A percentile compares a stretch with the other conserved stretches of the same genome.
Conservation (phyloP, 257 asterid species). For the Solanum sparsipilum region DNA sequence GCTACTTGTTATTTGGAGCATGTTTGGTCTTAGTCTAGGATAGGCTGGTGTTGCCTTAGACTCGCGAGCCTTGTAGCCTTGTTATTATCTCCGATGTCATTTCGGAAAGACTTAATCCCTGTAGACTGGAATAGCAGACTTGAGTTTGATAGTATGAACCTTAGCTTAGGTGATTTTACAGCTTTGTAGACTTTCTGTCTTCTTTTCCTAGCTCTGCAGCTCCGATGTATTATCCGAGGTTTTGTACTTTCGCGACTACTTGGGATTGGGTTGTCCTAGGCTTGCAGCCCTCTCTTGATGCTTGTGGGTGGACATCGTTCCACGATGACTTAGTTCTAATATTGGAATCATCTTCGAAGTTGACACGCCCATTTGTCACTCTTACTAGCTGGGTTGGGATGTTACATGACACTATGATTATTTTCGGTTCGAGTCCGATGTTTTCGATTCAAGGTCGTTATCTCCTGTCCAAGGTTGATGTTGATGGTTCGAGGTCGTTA, state of each 20-base stretch:
- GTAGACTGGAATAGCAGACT: background rate
- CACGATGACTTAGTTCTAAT: background rate
- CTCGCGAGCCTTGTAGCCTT: background rate
- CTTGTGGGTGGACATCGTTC: background rate
- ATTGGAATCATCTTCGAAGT: background rate
- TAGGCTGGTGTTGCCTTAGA: background rate
- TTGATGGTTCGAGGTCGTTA: background rate
- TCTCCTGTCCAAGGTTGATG: background rate
- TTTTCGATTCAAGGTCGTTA: background rate
- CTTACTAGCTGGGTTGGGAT: background rate
- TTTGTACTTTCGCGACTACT: background rate
- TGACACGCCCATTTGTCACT: background rate
- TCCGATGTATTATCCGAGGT: background rate
- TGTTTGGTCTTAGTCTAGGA: background rate
- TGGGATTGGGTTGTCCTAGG: background rate
- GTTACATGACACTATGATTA: background rate
- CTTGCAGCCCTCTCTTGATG: background rate
- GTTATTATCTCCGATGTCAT: background rate
- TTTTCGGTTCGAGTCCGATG: no score
- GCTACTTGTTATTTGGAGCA: background rate
- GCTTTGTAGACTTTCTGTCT: background rate
- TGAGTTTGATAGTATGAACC: background rate
- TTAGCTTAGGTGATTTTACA: background rate
- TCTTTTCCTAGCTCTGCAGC: background rate
- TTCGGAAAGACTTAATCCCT: no score